Base-by-base conservation (phyloP, 1,139 yeast species). In the Hyphopichia buzzinii region DNA sequence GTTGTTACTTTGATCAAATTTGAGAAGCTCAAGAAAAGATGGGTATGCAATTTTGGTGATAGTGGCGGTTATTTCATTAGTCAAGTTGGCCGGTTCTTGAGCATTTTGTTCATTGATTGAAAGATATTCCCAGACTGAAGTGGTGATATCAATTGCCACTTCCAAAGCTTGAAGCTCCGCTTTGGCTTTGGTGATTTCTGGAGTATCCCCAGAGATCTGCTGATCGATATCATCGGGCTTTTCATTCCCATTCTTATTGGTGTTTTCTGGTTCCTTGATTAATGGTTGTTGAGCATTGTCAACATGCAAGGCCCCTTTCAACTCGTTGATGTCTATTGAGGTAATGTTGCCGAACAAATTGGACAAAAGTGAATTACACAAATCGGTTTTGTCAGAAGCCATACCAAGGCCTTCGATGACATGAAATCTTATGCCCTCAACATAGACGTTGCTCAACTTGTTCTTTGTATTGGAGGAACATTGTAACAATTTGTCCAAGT, bases 41-140 rank as follows among this genome's bases (percentile, higher is more conserved):
- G 81, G 77, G 31, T 68, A 58, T 1, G 65, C 55, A 3, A 51
- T 46, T 3, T 59, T 54, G 24, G 73, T 47, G 3, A 69, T 48
- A 1, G 60, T 47, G 1, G 55, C 38, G 2, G 62, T 42, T 13
- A 59, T 42, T 2, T 57, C 61, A 3, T 52, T 44, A 34, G 50
- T 39, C 37, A 60, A 46, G 14, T 42, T 34, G 35, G 55, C 46
- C 3, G 63, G 58, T 10, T 49, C 54, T 13, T 48, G 48, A 10
- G 47, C 39, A 12, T 48, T 41, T 11, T 42, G 41, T 30, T 64
- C 72, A 35, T 56, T 54, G 8, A 58, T 43, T 3, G 74, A 62
- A 28, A 68, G 53, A 37, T 55, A 81, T 54, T 90, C 97, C 48
- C 86, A 75, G 6, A 82, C 65, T 1, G 92, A 82, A 1, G 96